Evolutionary conservation across 768 basidiomycete species (phyloP).

Genomic region (Amanita subjunquillea): DNA sequence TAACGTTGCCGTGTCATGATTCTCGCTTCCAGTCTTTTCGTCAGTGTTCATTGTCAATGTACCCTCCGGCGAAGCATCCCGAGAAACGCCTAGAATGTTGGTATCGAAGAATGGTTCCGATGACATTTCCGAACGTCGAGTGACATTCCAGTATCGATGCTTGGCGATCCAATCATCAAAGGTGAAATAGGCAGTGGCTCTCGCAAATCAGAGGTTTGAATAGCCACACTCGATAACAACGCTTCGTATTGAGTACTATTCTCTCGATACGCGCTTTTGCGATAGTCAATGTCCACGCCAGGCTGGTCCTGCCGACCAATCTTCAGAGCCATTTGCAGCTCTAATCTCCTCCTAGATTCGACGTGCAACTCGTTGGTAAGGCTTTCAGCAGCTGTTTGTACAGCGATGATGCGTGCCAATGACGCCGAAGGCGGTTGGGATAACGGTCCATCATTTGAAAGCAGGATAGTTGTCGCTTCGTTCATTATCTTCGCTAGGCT

Average conservation of each 20-base stretch:
- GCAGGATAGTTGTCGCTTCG: slow-evolving; percentile 14
- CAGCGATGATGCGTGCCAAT: slow-evolving; percentile 39
- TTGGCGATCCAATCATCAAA: background rate
- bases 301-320: slow-evolving; percentile 3
- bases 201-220: background rate
- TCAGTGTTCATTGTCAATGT: background rate
- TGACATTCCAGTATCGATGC: background rate
- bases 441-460: slow-evolving; percentile 18
- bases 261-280: background rate
- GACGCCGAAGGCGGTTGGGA: slow-evolving; percentile 24
- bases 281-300: background rate
- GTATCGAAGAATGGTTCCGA: background rate
- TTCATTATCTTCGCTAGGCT: slow-evolving; percentile 20
- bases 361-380: slow-evolving; percentile 48
- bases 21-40: background rate
- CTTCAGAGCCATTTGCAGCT: slow-evolving; percentile 25
- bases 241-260: slow-evolving; percentile 1
- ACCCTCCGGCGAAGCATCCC: background rate
- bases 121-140: background rate
- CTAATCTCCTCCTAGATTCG: slow-evolving; percentile 42
- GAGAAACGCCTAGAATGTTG: background rate
- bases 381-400: slow-evolving; percentile 36
- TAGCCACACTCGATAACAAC: slow-evolving; percentile 1
- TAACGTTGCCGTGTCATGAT: background rate
- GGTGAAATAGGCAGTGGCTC: background rate